Evolutionary conservation across 1,284 basidiomycete genomes (phyloP).

Genomic region (Porogramme epimiltina): DNA sequence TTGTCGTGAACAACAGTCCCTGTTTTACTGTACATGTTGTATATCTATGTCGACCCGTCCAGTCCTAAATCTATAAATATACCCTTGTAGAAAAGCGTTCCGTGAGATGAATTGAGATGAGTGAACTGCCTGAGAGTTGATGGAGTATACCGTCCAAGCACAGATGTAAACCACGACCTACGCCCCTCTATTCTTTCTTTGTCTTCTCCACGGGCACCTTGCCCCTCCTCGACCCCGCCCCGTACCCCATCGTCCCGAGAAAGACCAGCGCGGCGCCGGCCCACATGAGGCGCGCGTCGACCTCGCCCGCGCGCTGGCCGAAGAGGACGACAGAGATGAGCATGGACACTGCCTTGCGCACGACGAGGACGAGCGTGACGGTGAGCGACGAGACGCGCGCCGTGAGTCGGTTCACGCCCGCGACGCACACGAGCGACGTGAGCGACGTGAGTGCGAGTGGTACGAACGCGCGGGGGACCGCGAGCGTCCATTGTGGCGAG

Average conservation of each 20-base stretch:
- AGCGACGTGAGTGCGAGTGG: slow-evolving; percentile 78
- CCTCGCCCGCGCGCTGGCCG: slow-evolving; percentile 26
- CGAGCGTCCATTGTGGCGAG: neutral
- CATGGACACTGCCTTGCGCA: slow-evolving; percentile 88
- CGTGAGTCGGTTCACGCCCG: slow-evolving; percentile 88
- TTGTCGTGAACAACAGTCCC: no score
- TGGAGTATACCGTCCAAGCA: no score
- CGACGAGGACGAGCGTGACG: slow-evolving; percentile 87
- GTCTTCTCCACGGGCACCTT: slow-evolving; percentile 10
- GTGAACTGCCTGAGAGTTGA: no score
- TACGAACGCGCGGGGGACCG: slow-evolving; percentile 65
- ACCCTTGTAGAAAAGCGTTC: no score
- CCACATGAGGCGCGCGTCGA: slow-evolving; percentile 49
- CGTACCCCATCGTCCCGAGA: slow-evolving; percentile 74
- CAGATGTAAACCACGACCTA: no score
- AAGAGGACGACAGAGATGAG: slow-evolving; percentile 69
- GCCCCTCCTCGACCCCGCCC: slow-evolving; percentile 27
- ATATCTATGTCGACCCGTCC: neutral
- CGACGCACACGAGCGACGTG: slow-evolving; percentile 88
- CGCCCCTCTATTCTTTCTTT: slow-evolving; percentile 16
- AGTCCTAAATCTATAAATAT: no score
- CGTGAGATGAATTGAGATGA: no score
- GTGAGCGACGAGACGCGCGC: slow-evolving; percentile 77
- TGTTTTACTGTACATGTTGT: no score
- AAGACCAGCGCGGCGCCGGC: slow-evolving; percentile 69